These are phyloP conservation scores for Kalmanozyma brasiliensis DNA, from an alignment of 1,284 basidiomycete genomes.

Conservation along the genomic window DNA sequence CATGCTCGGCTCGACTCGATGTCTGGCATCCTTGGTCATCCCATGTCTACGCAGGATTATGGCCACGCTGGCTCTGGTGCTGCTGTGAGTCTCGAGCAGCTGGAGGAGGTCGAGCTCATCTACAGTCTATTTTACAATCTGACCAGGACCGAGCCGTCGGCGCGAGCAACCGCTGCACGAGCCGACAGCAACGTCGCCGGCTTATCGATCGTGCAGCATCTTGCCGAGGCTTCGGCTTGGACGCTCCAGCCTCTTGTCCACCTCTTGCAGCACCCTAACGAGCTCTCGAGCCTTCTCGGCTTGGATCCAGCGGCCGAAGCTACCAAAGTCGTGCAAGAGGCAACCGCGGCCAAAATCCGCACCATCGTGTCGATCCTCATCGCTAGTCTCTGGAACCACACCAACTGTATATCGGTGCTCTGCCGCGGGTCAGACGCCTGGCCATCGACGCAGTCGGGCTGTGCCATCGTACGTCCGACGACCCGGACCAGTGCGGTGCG, in stretches of 20 bases:
- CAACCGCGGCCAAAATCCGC: conserved; percentile 70
- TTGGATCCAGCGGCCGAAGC: conserved; percentile 74
- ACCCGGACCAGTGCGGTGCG: conserved; percentile 50
- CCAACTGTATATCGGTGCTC: conserved; percentile 77
- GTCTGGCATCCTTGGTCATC: conserved; percentile 75
- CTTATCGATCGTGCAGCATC: conserved; percentile 21
- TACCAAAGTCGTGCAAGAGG: conserved; percentile 50
- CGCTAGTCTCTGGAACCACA: conserved; percentile 77
- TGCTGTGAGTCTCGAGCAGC: conserved; percentile 43
- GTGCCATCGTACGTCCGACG: conserved; percentile 37
- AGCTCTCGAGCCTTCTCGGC: conserved; percentile 82
- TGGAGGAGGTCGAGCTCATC: conserved; percentile 48
- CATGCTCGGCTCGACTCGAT: conserved; percentile 39
- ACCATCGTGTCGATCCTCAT: conserved; percentile 66
- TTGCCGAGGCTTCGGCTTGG: conserved; percentile 22
- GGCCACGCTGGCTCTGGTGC: neutral
- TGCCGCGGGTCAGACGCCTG: conserved; percentile 77
- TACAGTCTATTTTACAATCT: conserved; percentile 52
- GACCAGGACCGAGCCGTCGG: conserved; percentile 26
- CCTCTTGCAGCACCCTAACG: conserved; percentile 87
- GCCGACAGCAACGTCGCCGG: conserved; percentile 6
- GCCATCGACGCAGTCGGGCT: conserved; percentile 75
- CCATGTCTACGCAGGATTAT: conserved; percentile 67
- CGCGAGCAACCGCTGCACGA: conserved; percentile 1
- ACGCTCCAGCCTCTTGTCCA: conserved; percentile 86